Percentiles rank a stretch among this genome's conserved stretches.
Conservation (phyloP, 805 yeast species). For the Ogataea corticis region DNA sequence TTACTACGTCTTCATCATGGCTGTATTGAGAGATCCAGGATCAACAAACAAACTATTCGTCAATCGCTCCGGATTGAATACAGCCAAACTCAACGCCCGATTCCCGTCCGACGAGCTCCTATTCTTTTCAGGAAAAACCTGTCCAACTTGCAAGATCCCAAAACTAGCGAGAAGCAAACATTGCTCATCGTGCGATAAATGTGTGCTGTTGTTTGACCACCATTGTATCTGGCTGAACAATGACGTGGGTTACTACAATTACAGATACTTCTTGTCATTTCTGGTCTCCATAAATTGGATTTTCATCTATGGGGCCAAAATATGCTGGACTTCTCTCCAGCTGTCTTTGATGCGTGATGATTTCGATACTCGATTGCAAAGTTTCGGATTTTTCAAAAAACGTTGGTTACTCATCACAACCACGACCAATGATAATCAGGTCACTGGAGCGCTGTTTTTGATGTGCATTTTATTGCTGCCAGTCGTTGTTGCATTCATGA, state of each 20-base stretch:
- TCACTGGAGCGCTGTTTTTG: conserved; percentile 43
- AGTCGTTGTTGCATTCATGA: conserved; percentile 39
- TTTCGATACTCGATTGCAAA: conserved; percentile 21
- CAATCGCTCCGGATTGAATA: neutral
- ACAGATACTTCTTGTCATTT: conserved; percentile 47
- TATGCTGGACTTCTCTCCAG: conserved; percentile 34
- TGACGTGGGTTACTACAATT: conserved; percentile 55
- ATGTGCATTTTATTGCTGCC: conserved; percentile 41
- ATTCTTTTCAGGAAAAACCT: conserved; percentile 37
- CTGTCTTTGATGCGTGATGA: neutral
- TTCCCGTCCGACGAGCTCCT: conserved; percentile 44
- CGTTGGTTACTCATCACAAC: conserved; percentile 29
- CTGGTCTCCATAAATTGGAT: conserved; percentile 37
- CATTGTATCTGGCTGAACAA: conserved; percentile 58
- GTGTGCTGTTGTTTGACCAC: conserved; percentile 66
- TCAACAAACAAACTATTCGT: conserved; percentile 18
- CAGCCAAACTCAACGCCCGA: conserved; percentile 1
- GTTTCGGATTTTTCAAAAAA: conserved; percentile 14
- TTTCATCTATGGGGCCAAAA: conserved; percentile 42
- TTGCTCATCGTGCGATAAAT: conserved; percentile 66
- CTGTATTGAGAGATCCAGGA: conserved; percentile 48
- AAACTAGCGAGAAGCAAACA: conserved; percentile 77
- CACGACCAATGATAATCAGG: conserved; percentile 37
- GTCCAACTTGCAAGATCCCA: conserved; percentile 60
- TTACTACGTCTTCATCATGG: conserved; percentile 38